These are phyloP conservation scores for Tetragonia tetragonoides DNA, from an alignment of 148 eudicot species.

Conservation along the genomic window DNA sequence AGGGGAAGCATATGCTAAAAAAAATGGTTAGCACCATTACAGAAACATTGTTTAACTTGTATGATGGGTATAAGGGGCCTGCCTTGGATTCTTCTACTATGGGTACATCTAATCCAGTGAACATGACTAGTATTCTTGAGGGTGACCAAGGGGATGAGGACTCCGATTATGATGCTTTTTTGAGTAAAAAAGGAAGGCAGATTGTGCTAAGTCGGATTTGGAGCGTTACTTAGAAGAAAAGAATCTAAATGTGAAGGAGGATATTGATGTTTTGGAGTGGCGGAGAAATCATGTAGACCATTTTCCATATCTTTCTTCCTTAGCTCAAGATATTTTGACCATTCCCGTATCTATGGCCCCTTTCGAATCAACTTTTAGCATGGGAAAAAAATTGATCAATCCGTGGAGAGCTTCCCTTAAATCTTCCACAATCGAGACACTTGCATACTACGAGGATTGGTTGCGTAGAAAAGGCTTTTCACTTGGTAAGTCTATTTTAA, in stretches of 20 bases:
- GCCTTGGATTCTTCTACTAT: background rate
- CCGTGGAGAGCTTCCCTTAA: background rate
- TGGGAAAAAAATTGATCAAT: slow-evolving; percentile 9
- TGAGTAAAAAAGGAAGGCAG: background rate
- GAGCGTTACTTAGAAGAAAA: slow-evolving; percentile 9
- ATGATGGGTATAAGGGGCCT: background rate
- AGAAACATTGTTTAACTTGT: background rate
- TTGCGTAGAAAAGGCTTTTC: background rate
- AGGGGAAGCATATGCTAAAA: slow-evolving; percentile 8
- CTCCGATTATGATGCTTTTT: background rate
- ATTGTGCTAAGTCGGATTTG: background rate
- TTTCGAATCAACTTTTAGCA: background rate
- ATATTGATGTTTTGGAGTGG: background rate
- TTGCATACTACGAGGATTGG: background rate
- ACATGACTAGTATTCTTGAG: background rate
- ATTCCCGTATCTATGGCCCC: slow-evolving; percentile 2
- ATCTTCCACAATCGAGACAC: background rate
- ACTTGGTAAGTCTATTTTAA: background rate
- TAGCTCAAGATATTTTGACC: background rate
- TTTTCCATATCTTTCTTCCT: background rate
- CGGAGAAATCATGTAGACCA: background rate
- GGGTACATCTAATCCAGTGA: too few species aligned
- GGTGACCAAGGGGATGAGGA: background rate
- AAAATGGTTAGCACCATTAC: too few species aligned
- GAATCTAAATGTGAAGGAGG: background rate